Base-by-base conservation (phyloP, 768 basidiomycete species). In the Dioszegia hungarica region DNA sequence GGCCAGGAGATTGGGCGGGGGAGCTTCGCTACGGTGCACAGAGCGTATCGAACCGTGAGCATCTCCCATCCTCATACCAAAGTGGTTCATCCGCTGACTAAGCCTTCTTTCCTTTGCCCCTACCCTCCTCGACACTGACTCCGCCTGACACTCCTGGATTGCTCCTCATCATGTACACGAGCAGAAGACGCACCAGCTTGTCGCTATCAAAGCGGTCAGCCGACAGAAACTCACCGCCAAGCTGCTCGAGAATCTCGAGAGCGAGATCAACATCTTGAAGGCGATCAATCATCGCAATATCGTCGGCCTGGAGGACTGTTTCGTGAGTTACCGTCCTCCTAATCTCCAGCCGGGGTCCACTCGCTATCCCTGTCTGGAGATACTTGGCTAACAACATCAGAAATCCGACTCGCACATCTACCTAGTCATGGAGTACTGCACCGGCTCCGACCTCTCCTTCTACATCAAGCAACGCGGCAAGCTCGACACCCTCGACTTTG, bases 381-480 rank as follows among this genome's bases (percentile, higher is more conserved):
- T 22, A 6, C 25, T 22, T 5, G 50, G 25, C 57, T 54, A 36
- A 59, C 27, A 50, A 20, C 24, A 12, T 17, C 28, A 80, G 80
- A 81, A 81, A 75, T 80, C 76, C 50, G 78, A 79, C 25, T 72
- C 73, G 22, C 75, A 79, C 68, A 80, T 81, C 67, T 97, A 95
- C 79, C 85, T 99, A 55, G 87, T 99, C 67, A 99, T 98, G 87
- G 94, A 95, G 67, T 97, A 84, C 75, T 98, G 95, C 74, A 85
- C 91, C 0, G 94, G 93, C 1, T 93, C 93, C 2, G 95, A 99
- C 77, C 84, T 99, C 46, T 90, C 91, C 0, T 85, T 90, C 65
- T 98, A 98, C 70, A 94, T 98, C 81, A 92, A 91, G 85, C 91
- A 90, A 72, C 86, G 93, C n/a, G 95, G 94, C 15, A 84, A 87